Evolutionary conservation across 2,329 filamentous ascomycete genomes (phyloP), one percentile per base, ranked within the genome.

Genomic region (Westerdykella sp.): DNA sequence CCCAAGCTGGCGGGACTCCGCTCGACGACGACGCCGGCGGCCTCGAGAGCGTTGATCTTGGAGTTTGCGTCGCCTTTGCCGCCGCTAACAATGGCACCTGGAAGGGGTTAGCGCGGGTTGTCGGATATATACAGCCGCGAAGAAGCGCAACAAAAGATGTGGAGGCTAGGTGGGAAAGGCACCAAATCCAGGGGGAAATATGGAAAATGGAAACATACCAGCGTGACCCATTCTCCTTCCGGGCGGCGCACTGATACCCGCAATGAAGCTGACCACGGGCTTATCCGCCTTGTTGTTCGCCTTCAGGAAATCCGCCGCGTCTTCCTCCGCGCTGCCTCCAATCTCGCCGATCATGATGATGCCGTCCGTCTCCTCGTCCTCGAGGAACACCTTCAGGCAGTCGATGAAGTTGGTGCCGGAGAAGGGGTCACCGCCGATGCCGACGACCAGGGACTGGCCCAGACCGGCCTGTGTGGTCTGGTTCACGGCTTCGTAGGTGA

Each of bases 281-380:
- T 96, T 98, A 73, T 89, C 85, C 69, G 83, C 76, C 47, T 83
- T 90, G 80, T 98, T 97, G 78, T 93, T 81, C 69, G 82, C 77
- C 77, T 86, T 88, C 67, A 97, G 75, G 79, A 94, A 98, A 63
- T 97, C 93, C 62, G 93, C 91, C 32, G 93, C 93, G 63, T 98
- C 93, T 76, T 98, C 93, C 77, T 98, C 93, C 47, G 93, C 93
- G 48, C 86, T 87, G 52, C 93, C 93, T 73, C 93, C 93, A 68
- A 98, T 97, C 77, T 97, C 93, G 68, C 93, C 93, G 69, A 98
- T 97, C 93, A 98, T 96, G 76, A 98, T 96, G 74, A 98, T 96
- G 67, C 93, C 93, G 68, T 98, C 93, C 32, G 93, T 98, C 76
- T 95, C 88, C 69, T 85, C 79, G 70, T 98, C 93, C 71, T 94